Conservation (phyloP, 176 grass and related monocot species). For the Aegilops umbellulata region DNA sequence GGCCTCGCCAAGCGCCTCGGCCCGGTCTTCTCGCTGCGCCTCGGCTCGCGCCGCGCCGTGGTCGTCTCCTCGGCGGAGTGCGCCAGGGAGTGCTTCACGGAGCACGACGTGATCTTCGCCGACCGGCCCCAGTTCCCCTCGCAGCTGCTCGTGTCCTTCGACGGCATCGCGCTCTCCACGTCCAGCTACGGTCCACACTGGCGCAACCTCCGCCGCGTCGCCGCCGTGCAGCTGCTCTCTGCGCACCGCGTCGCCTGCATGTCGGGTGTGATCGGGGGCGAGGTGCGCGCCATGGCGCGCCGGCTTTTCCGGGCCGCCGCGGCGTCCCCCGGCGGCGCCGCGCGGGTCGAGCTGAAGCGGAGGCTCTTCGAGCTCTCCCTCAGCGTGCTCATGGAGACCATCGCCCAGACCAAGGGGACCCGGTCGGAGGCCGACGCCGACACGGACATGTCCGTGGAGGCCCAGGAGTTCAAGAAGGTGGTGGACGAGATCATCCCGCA, state of each 20-base stretch:
- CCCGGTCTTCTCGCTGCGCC: slow-evolving; percentile 46
- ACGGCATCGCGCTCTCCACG: slow-evolving; percentile 33
- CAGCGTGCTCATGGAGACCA: slow-evolving; percentile 66
- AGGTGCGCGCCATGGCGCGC: slow-evolving; percentile 43
- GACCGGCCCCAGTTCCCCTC: slow-evolving; percentile 56
- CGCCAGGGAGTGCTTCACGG: slow-evolving; percentile 60
- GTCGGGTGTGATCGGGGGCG: slow-evolving; percentile 26
- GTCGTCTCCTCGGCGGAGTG: slow-evolving; percentile 40
- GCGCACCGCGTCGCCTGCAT: slow-evolving; percentile 34
- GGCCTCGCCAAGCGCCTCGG: slow-evolving; percentile 34
- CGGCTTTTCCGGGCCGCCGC: slow-evolving; percentile 20
- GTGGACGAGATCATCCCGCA: slow-evolving; percentile 23
- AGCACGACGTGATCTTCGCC: slow-evolving; percentile 59
- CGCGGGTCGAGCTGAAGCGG: slow-evolving; percentile 49
- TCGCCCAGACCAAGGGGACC: slow-evolving; percentile 48
- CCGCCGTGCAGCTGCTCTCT: slow-evolving; percentile 49
- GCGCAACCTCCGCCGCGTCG: slow-evolving; percentile 68
- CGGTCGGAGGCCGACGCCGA: slow-evolving; percentile 36
- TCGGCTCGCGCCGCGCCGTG: slow-evolving; percentile 48
- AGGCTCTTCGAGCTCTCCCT: slow-evolving; percentile 56
- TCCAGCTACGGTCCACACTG: slow-evolving; percentile 51
- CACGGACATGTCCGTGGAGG: slow-evolving; percentile 51
- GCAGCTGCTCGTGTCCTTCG: slow-evolving; percentile 23
- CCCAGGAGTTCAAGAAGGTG: slow-evolving; percentile 43
- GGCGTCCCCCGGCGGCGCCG: background rate